Evolutionary conservation across 257 asterid genomes (phyloP).

Genomic region (Lavandula angustifolia): DNA sequence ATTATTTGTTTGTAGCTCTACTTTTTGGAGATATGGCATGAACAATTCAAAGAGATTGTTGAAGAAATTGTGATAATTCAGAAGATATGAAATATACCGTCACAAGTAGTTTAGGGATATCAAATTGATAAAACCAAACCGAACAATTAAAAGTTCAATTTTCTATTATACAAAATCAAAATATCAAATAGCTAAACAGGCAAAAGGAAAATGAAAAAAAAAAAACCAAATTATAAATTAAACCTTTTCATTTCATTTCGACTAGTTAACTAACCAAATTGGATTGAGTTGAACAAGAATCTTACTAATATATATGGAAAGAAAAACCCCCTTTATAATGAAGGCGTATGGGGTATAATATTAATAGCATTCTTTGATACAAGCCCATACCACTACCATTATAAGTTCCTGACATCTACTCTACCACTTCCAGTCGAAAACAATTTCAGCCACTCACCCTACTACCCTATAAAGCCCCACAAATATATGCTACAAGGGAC

Average conservation of each 20-base stretch:
- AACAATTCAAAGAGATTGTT: too few species aligned
- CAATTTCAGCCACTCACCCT: constrained; percentile 29
- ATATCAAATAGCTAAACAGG: too few species aligned
- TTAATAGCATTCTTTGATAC: constrained; percentile 32
- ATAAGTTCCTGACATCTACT: constrained; percentile 36
- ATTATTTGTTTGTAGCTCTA: background rate
- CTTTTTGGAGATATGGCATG: background rate
- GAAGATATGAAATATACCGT: too few species aligned
- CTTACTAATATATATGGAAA: constrained; percentile 20
- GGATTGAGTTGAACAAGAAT: background rate
- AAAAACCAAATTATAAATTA: too few species aligned
- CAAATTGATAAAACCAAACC: too few species aligned
- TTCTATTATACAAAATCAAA: too few species aligned
- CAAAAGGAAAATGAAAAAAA: too few species aligned
- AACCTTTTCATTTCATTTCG: too few species aligned
- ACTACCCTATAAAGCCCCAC: constrained; percentile 39
- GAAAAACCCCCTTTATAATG: constrained; percentile 36
- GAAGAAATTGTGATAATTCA: too few species aligned
- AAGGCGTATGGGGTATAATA: constrained; percentile 32
- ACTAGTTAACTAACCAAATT: too few species aligned
- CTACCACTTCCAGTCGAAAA: constrained; percentile 30
- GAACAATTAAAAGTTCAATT: too few species aligned
- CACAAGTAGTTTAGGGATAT: too few species aligned
- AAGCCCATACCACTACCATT: constrained; percentile 32
- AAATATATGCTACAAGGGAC: constrained; percentile 51